Evolutionary conservation across 805 yeast genomes (phyloP), one percentile per base, ranked within the genome.

Genomic region (Brettanomyces sp.): DNA sequence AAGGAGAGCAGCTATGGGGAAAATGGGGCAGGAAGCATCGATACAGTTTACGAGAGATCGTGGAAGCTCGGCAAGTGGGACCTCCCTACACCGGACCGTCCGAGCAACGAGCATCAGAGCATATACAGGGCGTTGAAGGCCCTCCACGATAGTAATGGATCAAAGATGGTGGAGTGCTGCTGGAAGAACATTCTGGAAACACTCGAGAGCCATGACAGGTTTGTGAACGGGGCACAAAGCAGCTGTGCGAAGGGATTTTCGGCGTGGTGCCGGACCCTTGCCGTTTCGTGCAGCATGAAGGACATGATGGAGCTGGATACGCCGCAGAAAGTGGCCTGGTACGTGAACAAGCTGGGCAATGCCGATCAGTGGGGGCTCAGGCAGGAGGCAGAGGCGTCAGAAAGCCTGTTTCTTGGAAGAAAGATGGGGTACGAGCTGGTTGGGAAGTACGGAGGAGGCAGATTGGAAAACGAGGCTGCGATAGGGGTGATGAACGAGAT

Each of bases 41-140:
- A 56, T 22, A 59, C 60, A 23, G 47, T 62, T 1, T 84, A 73
- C 57, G 79, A 75, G 47, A 80, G 88, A 77, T 76, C 80, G 1
- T 82, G 96, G 88, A 84, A 84, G 56, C 62, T 90, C 37, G 76
- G 73, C 39, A 75, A 77, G 43, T 90, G 97, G 97, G 83, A 82
- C 45, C 49, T 85, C 1, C 86, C 95, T 0, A 49, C 58, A 0
- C 70, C 80, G 1, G 58, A 56, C 3, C 51, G 48, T 0, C 57
- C 73, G 0, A 43, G 45, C 0, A 60, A 67, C 1, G 74, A 69
- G 36, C 69, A 76, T 40, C 74, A 73, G 39, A 64, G 69, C 2
- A 61, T 81, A 2, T 87, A 82, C 56, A 65, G 68, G 4, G 57
- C 77, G 1, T 63, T 84, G 49, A 80, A 76, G 51, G 57, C 58